These are phyloP conservation scores for Monilinia fructicola DNA, from an alignment of 2,329 filamentous ascomycete genomes.

Conservation along the genomic window DNA sequence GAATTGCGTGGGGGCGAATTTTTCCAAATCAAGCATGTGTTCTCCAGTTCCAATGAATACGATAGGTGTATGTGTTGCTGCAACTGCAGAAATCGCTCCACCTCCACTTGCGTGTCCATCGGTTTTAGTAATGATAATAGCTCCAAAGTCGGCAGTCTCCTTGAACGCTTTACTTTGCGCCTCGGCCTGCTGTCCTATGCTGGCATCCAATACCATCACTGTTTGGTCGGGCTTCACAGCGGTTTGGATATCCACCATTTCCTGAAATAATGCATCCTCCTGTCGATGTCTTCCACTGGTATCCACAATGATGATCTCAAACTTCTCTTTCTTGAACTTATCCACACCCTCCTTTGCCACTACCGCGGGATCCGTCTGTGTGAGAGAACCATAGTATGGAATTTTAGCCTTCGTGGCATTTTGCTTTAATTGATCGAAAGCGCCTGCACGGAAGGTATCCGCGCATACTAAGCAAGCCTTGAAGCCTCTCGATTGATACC, in stretches of 20 bases:
- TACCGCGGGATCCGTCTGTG: conserved; percentile 90
- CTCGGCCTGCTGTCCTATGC: conserved; percentile 94
- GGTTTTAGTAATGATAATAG: conserved; percentile 98
- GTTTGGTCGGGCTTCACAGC: conserved; percentile 93
- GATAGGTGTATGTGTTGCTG: conserved; percentile 93
- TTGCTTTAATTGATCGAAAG: conserved; percentile 97
- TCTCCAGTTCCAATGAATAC: conserved; percentile 98
- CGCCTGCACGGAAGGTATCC: conserved; percentile 96
- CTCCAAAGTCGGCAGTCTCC: conserved; percentile 92
- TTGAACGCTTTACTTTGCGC: conserved; percentile 96
- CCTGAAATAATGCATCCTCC: conserved; percentile 90
- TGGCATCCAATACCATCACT: conserved; percentile 96
- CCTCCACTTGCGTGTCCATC: conserved; percentile 94
- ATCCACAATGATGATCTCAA: conserved; percentile 98
- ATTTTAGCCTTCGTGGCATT: conserved; percentile 99
- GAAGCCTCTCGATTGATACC: conserved; percentile 93
- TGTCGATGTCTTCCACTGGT: conserved; percentile 94
- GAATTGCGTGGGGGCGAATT: conserved; percentile 89
- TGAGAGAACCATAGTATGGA: conserved; percentile 95
- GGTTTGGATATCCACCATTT: conserved; percentile 95
- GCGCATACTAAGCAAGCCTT: conserved; percentile 92
- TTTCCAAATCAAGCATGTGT: conserved; percentile 92
- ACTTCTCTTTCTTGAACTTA: conserved; percentile 98
- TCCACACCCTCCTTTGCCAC: conserved; percentile 95
- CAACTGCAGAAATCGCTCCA: conserved; percentile 95